Percentiles rank a stretch among this genome's conserved stretches.
phyloP scores from a whole-genome alignment of 2,329 filamentous ascomycete genomes.

The Cladobotryum protrusum region DNA sequence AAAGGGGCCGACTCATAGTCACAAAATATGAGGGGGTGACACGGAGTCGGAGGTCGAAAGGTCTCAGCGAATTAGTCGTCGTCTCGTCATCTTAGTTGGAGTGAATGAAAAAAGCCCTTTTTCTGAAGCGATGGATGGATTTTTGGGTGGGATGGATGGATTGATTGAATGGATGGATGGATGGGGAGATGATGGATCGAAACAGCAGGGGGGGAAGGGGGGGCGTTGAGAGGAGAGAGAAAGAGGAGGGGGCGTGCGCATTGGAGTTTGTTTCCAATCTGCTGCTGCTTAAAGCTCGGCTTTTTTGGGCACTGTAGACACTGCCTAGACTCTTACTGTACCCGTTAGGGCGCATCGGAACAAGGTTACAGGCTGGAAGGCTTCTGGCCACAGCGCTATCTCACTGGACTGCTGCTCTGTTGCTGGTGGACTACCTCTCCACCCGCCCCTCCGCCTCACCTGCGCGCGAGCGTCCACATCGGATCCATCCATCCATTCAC shows the following conservation, averaged over 20 bases:
- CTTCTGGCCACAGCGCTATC: background rate
- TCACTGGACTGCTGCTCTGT: slow-evolving; percentile 7
- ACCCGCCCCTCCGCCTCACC: slow-evolving; percentile 12
- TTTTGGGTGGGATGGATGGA: background rate
- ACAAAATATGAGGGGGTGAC: slow-evolving; percentile 6
- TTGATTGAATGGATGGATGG: background rate
- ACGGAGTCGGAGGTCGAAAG: slow-evolving; percentile 6
- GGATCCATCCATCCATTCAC: slow-evolving; percentile 8
- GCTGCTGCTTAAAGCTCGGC: too few species aligned
- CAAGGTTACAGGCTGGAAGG: too few species aligned
- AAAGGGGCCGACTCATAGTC: slow-evolving; percentile 11
- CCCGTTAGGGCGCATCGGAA: too few species aligned
- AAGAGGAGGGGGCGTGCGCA: background rate
- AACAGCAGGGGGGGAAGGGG: slow-evolving; percentile 1
- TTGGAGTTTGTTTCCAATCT: background rate
- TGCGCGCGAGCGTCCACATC: slow-evolving; percentile 6
- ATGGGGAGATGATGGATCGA: slow-evolving; percentile 12
- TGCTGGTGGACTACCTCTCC: background rate
- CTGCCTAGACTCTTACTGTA: too few species aligned
- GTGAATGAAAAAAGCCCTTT: background rate
- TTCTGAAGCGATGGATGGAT: slow-evolving; percentile 9
- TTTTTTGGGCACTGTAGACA: too few species aligned
- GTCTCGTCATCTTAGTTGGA: background rate
- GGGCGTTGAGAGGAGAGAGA: background rate
- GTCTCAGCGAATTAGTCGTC: slow-evolving; percentile 1